Evolutionary conservation across 495 filamentous ascomycete genomes (phyloP).

Genomic region (Penicillium mononematosum): DNA sequence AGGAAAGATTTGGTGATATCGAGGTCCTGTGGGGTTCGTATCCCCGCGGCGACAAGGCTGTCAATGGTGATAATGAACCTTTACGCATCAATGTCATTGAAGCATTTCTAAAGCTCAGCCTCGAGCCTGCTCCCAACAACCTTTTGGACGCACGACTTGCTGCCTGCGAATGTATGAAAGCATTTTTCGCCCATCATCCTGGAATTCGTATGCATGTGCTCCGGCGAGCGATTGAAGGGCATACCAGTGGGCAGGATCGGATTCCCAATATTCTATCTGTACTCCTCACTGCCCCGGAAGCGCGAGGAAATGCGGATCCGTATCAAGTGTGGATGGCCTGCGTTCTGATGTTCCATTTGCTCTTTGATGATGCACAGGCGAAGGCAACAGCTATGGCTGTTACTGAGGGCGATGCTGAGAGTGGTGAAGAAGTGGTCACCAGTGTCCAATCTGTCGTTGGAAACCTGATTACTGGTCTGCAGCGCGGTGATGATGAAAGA

Average conservation of each 20-base stretch:
- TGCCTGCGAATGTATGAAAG: constrained; percentile 85
- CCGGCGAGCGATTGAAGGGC: constrained; percentile 82
- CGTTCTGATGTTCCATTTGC: constrained; percentile 84
- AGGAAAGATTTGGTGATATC: constrained; percentile 85
- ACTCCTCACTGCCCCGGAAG: constrained; percentile 62
- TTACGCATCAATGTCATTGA: constrained; percentile 83
- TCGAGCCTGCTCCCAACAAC: constrained; percentile 63
- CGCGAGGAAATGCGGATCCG: constrained; percentile 65
- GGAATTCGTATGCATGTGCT: constrained; percentile 83
- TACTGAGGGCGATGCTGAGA: constrained; percentile 83
- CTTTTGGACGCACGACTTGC: constrained; percentile 79
- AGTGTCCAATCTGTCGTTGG: constrained; percentile 84
- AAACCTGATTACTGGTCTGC: constrained; percentile 73
- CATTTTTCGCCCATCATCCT: constrained; percentile 79
- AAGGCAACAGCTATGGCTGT: constrained; percentile 80
- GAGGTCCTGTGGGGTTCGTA: constrained; percentile 44
- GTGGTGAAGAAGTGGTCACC: constrained; percentile 92
- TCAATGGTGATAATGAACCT: constrained; percentile 47
- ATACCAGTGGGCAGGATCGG: constrained; percentile 73
- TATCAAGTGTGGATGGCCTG: constrained; percentile 91
- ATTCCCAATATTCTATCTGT: constrained; percentile 90
- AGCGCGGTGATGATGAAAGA: constrained; percentile 74
- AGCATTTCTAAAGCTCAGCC: constrained; percentile 80
- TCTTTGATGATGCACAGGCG: constrained; percentile 76
- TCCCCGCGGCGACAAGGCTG: constrained; percentile 25